These are phyloP conservation scores for Clavariopsis aquatica DNA, from an alignment of 495 filamentous ascomycete species.

Conservation along the genomic window DNA sequence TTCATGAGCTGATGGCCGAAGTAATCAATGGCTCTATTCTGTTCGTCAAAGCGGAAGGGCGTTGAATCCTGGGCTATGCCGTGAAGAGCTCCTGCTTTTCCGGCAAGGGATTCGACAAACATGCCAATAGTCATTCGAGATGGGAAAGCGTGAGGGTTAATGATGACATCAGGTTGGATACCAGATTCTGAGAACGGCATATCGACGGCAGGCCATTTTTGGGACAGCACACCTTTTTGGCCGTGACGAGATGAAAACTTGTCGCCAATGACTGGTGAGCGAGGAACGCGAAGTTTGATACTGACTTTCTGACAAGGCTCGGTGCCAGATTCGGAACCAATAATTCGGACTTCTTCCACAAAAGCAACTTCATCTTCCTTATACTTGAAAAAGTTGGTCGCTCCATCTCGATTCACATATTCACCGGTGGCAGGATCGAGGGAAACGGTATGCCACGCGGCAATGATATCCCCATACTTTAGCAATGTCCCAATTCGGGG, in stretches of 20 bases:
- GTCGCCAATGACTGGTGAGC: constrained; percentile 91
- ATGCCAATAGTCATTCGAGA: constrained; percentile 99
- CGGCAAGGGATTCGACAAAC: constrained; percentile 96
- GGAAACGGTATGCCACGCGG: constrained; percentile 84
- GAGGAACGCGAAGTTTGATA: constrained; percentile 88
- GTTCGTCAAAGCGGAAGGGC: constrained; percentile 90
- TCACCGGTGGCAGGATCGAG: constrained; percentile 63
- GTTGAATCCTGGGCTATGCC: constrained; percentile 92
- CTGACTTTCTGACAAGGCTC: constrained; percentile 83
- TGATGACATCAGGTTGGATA: constrained; percentile 96
- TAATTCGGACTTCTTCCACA: constrained; percentile 88
- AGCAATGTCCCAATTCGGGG: constrained; percentile 75
- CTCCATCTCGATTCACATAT: constrained; percentile 69
- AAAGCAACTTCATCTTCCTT: constrained; percentile 85
- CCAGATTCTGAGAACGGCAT: constrained; percentile 98
- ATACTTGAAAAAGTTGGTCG: constrained; percentile 84
- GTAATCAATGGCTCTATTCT: constrained; percentile 88
- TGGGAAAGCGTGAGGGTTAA: constrained; percentile 99
- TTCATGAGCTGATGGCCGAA: constrained; percentile 92
- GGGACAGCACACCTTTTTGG: constrained; percentile 96
- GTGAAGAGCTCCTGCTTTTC: constrained; percentile 91
- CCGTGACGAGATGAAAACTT: constrained; percentile 98
- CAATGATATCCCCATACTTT: constrained; percentile 76
- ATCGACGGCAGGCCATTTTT: constrained; percentile 90
- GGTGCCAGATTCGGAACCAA: constrained; percentile 76